These are phyloP conservation scores for Colletotrichum truncatum DNA, from an alignment of 2,329 filamentous ascomycete species.

Conservation along the genomic window DNA sequence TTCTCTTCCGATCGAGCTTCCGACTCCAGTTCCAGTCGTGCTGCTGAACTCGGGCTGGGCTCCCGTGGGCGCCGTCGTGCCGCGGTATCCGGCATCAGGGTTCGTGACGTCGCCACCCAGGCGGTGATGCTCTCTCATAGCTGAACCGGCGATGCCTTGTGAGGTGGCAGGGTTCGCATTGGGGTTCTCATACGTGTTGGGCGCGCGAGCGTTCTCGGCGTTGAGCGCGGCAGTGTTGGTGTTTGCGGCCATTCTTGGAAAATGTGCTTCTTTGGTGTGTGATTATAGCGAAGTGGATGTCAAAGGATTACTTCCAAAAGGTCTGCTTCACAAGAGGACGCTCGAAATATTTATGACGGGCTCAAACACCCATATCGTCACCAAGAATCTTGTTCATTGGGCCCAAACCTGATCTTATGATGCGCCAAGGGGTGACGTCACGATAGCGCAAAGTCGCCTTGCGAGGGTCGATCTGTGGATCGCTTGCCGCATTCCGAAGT, in stretches of 20 bases:
- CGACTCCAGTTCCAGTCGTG: not conserved
- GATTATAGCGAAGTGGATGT: too few species aligned
- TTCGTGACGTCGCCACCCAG: constrained; percentile 1
- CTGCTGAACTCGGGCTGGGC: not conserved
- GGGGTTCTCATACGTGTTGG: constrained; percentile 1
- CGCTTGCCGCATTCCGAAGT: not conserved
- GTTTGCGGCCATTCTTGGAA: constrained; percentile 21
- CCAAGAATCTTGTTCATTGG: not conserved
- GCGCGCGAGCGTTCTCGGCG: not conserved
- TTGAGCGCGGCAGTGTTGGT: constrained; percentile 13
- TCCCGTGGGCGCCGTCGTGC: not conserved
- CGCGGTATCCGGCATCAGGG: not conserved
- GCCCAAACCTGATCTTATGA: constrained; percentile 15
- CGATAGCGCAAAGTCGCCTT: constrained; percentile 17
- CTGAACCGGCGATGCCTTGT: not conserved
- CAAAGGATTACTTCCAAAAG: too few species aligned
- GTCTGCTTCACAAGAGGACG: too few species aligned
- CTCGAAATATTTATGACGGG: too few species aligned
- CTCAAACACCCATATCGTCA: too few species aligned
- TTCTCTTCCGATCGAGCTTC: not conserved
- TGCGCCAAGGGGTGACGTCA: constrained; percentile 29
- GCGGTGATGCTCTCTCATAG: not conserved
- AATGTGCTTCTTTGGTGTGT: too few species aligned
- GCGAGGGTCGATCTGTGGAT: constrained; percentile 8
- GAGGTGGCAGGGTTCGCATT: not conserved